A percentile compares a stretch with the other conserved stretches of the same genome.
Evolutionary conservation across 148 eudicot genomes (phyloP).

Genomic region (Fagopyrum tataricum): DNA sequence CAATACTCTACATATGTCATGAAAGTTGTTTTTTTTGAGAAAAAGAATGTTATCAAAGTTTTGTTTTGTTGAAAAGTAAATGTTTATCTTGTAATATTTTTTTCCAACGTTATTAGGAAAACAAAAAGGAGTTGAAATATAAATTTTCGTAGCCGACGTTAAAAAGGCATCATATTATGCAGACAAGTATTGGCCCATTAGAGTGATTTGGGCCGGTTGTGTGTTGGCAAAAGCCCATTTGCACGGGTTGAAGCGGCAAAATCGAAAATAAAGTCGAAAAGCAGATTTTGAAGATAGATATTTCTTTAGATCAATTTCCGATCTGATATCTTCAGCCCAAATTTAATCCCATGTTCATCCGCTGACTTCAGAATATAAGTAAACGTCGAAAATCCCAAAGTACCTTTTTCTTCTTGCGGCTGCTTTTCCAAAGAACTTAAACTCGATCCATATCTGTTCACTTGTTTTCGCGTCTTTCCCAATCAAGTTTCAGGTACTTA

Average conservation of each 20-base stretch:
- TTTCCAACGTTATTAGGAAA: background rate
- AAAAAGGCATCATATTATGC: no score
- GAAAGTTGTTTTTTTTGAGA: no score
- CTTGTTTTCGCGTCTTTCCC: background rate
- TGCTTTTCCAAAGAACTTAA: background rate
- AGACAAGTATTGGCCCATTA: background rate
- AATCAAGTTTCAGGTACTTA: background rate
- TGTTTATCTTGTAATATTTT: no score
- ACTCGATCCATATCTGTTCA: background rate
- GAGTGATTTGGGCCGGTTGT: background rate
- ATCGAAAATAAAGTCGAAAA: background rate
- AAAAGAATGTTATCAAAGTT: no score
- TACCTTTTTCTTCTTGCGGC: background rate
- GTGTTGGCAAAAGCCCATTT: background rate
- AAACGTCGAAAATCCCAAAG: constrained; percentile 9
- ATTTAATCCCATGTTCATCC: background rate
- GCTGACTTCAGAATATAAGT: constrained; percentile 7
- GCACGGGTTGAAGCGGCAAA: background rate
- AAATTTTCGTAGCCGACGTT: no score
- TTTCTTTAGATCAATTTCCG: background rate
- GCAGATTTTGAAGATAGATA: background rate
- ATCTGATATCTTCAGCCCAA: background rate
- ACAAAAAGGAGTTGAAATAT: no score
- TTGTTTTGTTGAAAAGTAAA: no score
- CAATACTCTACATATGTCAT: no score